Percentiles rank a stretch among this genome's conserved stretches.
These are phyloP conservation scores for Gentiana macrophylla DNA, from an alignment of 257 asterid species.

Conservation along the genomic window DNA sequence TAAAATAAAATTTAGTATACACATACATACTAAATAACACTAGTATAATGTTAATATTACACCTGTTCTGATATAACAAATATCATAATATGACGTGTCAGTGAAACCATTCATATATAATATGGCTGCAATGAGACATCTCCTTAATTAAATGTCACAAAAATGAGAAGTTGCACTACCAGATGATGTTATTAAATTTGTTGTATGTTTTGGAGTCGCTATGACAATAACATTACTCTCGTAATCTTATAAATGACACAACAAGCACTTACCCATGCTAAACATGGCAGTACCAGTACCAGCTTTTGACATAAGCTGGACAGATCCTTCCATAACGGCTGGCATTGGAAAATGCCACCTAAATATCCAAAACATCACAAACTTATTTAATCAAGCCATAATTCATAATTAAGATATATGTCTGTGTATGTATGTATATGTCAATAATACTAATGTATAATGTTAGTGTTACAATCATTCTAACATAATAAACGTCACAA, in stretches of 20 bases:
- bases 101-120: not conserved
- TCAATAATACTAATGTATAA: too few species aligned
- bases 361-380: not conserved
- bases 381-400: not conserved
- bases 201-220: too few species aligned
- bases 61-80: not conserved
- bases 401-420: not conserved
- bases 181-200: too few species aligned
- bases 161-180: too few species aligned
- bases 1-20: not conserved
- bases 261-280: conserved; percentile 23
- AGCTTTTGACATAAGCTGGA: conserved; percentile 25
- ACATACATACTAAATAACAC: not conserved
- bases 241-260: too few species aligned
- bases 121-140: not conserved
- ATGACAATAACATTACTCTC: too few species aligned
- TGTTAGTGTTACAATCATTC: too few species aligned
- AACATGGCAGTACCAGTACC: conserved; percentile 33
- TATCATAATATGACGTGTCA: too few species aligned
- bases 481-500: too few species aligned
- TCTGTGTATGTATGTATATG: not conserved
- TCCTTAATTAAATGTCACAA: not conserved
- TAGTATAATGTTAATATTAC: not conserved
- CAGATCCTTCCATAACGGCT: conserved; percentile 24
- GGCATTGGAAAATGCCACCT: conserved; percentile 36